Evolutionary conservation across 1,284 basidiomycete genomes (phyloP).

Genomic region (Gastroboletus turbinatus): DNA sequence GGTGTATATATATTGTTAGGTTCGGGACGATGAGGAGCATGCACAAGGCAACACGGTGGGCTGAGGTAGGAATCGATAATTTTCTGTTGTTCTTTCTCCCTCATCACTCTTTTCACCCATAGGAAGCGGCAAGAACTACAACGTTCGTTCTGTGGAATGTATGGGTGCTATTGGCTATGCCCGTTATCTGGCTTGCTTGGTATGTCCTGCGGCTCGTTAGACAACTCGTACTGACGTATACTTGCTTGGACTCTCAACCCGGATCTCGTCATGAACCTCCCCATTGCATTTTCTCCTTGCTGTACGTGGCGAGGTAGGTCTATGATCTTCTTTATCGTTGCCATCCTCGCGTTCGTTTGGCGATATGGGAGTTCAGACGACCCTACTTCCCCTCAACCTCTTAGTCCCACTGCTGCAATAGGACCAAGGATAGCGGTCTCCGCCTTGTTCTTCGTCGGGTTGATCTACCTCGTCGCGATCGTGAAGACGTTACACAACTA

Average conservation of each 20-base stretch:
- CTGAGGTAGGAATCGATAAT: slow-evolving; percentile 50
- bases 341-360: slow-evolving; percentile 76
- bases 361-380: slow-evolving; percentile 57
- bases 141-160: slow-evolving; percentile 76
- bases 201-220: slow-evolving; percentile 24
- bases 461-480: slow-evolving; percentile 63
- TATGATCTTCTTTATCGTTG: slow-evolving; percentile 64
- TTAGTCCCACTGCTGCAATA: slow-evolving; percentile 38
- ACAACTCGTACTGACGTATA: not conserved
- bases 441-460: slow-evolving; percentile 53
- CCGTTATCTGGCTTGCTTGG: slow-evolving; percentile 76
- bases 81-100: not conserved
- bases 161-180: slow-evolving; percentile 75
- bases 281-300: not conserved
- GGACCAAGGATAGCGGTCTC: slow-evolving; percentile 60
- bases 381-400: slow-evolving; percentile 35
- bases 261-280: not conserved
- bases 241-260: not conserved
- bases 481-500: slow-evolving; percentile 63
- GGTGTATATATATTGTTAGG: slow-evolving; percentile 73
- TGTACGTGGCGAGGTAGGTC: slow-evolving; percentile 41
- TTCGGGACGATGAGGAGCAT: slow-evolving; percentile 80
- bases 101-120: not conserved
- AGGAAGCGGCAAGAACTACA: slow-evolving; percentile 68
- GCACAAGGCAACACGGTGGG: slow-evolving; percentile 74